A percentile compares a stretch with the other conserved stretches of the same genome.
phyloP scores from a whole-genome alignment of 2,329 filamentous ascomycete species.

The Pestalotiopsis sp. region DNA sequence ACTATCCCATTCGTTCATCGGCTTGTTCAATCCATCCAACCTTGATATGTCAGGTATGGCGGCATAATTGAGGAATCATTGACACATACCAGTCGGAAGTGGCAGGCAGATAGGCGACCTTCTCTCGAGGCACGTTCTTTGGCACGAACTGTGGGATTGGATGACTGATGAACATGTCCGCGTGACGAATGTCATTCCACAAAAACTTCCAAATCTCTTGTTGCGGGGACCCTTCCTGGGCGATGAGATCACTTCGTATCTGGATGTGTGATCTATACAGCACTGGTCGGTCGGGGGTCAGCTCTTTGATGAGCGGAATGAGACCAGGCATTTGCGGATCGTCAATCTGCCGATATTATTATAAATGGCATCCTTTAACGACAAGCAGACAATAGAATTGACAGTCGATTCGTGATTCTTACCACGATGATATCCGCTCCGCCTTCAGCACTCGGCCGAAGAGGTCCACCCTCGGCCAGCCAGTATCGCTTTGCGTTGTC shows the following conservation, averaged over 20 bases:
- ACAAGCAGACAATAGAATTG: background rate
- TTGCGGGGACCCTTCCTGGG: slow-evolving; percentile 63
- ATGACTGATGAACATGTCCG: slow-evolving; percentile 81
- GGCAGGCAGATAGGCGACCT: slow-evolving; percentile 74
- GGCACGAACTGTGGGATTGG: slow-evolving; percentile 78
- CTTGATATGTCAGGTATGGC: slow-evolving; percentile 26
- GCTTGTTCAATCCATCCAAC: slow-evolving; percentile 81
- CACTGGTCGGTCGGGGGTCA: slow-evolving; percentile 72
- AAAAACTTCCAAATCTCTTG: slow-evolving; percentile 74
- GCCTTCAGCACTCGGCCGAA: slow-evolving; percentile 63
- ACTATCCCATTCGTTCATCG: slow-evolving; percentile 67
- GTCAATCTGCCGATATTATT: slow-evolving; percentile 55
- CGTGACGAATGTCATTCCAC: slow-evolving; percentile 68
- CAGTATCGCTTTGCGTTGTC: slow-evolving; percentile 76
- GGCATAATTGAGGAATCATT: background rate
- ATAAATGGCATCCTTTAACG: too few relatives aligned
- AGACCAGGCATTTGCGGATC: slow-evolving; percentile 83
- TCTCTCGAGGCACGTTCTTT: slow-evolving; percentile 61
- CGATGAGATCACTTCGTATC: slow-evolving; percentile 72
- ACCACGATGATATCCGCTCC: slow-evolving; percentile 75
- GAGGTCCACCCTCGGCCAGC: slow-evolving; percentile 66
- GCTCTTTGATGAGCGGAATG: slow-evolving; percentile 71
- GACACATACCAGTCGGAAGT: slow-evolving; percentile 72
- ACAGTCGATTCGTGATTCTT: slow-evolving; percentile 25
- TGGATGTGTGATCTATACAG: slow-evolving; percentile 84